Base-by-base conservation (phyloP, 169 alveolate genomes). In the Cryptosporidium tyzzeri region DNA sequence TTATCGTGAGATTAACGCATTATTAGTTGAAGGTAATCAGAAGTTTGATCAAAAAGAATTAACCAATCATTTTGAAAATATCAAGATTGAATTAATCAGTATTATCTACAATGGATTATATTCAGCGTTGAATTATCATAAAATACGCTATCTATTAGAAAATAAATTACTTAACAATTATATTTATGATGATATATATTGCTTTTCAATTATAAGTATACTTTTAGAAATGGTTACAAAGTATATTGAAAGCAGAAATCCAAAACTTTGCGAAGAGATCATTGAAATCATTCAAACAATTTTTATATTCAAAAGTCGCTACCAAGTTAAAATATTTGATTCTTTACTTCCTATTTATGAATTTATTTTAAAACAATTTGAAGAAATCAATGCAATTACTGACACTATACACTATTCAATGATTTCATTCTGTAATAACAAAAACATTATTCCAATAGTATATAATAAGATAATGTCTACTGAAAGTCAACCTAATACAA, bases 391-490 rank as follows among this genome's bases (percentile, higher is more conserved):
- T 51, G 7, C 37, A 18, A 23, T 73, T 14, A 53, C 37, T 6
- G 71, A 53, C 55, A 55, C 86, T 33, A 53, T 53, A n/a, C 55
- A 59, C 31, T 29, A 61, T 67, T 65, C 75, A 23, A 18, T 80
- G 23, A 26, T 39, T 18, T 62, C 89, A 0, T 80, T 80, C 31
- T 75, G 80, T 44, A 80, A 37, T 23, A 62, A 80, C 51, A 80
- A 80, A 62, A 62, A 80, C 62, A 80, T 39, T 0, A 21, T 80
- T 33, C 89, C 89, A 14, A 41, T 80, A 18, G 26, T 80, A 18
- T 80, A 80, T 62, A 80, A 62, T 62, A 23, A 58, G 18, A 37
- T 80, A 7, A 61, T 6, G 21, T 55, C 67, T 3, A 4, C 35
- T 8, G 67, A 31, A 80, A 6, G 62, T n/a, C 33, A 53, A 55